Evolutionary conservation across 352 stramenopile genomes (phyloP).

Genomic region (Saprolegnia diclina): DNA sequence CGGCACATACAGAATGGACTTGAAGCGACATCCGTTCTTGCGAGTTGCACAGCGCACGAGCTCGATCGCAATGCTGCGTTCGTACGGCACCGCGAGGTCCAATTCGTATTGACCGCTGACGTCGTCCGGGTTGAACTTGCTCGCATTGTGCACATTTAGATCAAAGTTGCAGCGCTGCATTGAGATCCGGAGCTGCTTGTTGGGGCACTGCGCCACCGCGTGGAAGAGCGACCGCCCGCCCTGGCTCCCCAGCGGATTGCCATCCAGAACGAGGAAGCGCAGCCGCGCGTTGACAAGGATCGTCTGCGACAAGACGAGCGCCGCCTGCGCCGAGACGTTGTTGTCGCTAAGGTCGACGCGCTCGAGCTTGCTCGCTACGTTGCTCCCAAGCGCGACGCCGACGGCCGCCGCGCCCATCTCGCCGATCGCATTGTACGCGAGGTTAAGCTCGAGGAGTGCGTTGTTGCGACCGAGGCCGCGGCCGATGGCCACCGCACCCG

Average conservation of each 20-base stretch:
- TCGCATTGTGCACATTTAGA: constrained; percentile 34
- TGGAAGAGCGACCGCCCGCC: constrained; percentile 53
- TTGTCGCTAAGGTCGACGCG: constrained; percentile 62
- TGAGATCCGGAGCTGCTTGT: constrained; percentile 44
- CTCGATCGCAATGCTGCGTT: constrained; percentile 58
- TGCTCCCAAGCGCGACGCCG: constrained; percentile 49
- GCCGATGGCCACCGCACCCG: constrained; percentile 52
- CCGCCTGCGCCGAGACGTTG: constrained; percentile 59
- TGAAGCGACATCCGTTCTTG: constrained; percentile 70
- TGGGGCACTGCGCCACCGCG: constrained; percentile 46
- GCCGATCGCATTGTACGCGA: constrained; percentile 70
- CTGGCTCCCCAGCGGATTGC: constrained; percentile 53
- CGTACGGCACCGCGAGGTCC: constrained; percentile 69
- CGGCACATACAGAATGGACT: constrained; percentile 46
- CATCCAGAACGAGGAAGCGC: constrained; percentile 41
- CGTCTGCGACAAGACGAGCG: constrained; percentile 48
- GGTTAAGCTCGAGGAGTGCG: constrained; percentile 51
- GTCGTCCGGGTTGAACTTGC: constrained; percentile 57
- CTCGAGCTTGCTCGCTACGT: constrained; percentile 36
- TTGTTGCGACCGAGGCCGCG: constrained; percentile 51
- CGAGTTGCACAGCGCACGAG: constrained; percentile 56
- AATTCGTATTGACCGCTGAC: constrained; percentile 61
- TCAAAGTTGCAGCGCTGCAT: constrained; percentile 76
- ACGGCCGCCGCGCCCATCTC: constrained; percentile 57
- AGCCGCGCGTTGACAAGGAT: constrained; percentile 48